A percentile compares a stretch with the other conserved stretches of the same genome.
These are phyloP conservation scores for Sporisorium scitamineum DNA, from an alignment of 1,284 basidiomycete genomes.

Conservation along the genomic window DNA sequence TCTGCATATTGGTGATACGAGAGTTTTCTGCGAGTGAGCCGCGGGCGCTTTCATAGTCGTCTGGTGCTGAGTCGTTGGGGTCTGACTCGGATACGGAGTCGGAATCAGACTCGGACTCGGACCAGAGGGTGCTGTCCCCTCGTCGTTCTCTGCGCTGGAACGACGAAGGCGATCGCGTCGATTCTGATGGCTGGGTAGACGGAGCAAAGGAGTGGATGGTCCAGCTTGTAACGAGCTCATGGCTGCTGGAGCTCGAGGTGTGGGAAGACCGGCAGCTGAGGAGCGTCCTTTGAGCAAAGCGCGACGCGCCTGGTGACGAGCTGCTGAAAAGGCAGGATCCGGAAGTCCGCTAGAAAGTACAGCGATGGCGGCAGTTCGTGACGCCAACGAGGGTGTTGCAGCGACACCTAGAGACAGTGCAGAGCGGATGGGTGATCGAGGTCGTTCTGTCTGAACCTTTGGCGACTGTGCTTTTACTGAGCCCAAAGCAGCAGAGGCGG, in stretches of 20 bases:
- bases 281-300: slow-evolving; percentile 32
- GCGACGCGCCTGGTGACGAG: slow-evolving; percentile 43
- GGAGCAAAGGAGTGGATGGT: slow-evolving; percentile 42
- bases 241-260: slow-evolving; percentile 1
- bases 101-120: slow-evolving; percentile 34
- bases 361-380: slow-evolving; percentile 8
- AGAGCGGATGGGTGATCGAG: slow-evolving; percentile 1
- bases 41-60: slow-evolving; percentile 48
- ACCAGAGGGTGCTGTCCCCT: slow-evolving; percentile 47
- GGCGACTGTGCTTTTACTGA: not conserved
- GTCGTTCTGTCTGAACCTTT: not conserved
- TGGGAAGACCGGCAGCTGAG: slow-evolving; percentile 16
- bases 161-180: slow-evolving; percentile 13
- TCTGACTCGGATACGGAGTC: slow-evolving; percentile 19
- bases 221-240: slow-evolving; percentile 25
- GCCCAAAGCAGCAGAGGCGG: not conserved
- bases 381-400: slow-evolving; percentile 17
- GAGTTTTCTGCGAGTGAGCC: slow-evolving; percentile 42
- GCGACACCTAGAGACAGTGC: not conserved
- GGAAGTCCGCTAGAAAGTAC: slow-evolving; percentile 14
- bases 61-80: slow-evolving; percentile 27
- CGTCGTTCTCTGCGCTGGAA: slow-evolving; percentile 28
- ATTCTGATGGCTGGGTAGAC: slow-evolving; percentile 39
- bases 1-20: slow-evolving; percentile 39
- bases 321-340: slow-evolving; percentile 44